Evolutionary conservation across 345 rosid genomes (phyloP).

Genomic region (Microcos paniculata): DNA sequence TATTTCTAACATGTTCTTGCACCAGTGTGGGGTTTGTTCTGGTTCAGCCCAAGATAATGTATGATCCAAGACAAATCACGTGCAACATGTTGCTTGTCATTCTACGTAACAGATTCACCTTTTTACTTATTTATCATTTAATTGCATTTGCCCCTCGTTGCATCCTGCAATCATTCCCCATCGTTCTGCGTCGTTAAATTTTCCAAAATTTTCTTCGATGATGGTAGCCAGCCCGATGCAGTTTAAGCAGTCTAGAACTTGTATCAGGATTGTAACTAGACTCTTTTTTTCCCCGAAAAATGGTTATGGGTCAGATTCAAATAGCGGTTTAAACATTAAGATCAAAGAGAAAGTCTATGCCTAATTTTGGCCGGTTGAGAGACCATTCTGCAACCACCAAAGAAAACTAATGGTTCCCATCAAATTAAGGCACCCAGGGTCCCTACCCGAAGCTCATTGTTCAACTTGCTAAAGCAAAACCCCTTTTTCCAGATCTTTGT

Average conservation of each 20-base stretch:
- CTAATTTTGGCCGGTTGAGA: not conserved
- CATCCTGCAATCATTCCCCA: too few species aligned
- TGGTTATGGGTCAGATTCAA: not conserved
- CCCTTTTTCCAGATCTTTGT: not conserved
- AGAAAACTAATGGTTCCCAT: not conserved
- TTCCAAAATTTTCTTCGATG: not conserved
- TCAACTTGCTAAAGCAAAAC: not conserved
- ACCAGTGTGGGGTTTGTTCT: not conserved
- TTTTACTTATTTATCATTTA: not conserved
- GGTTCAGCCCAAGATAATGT: not conserved
- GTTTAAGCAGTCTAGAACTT: not conserved
- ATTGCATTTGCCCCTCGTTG: too few species aligned
- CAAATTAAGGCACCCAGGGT: not conserved
- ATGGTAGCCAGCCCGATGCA: not conserved
- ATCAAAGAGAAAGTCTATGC: not conserved
- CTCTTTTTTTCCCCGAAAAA: not conserved
- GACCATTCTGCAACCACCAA: not conserved
- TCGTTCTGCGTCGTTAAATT: not conserved
- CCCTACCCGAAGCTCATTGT: not conserved
- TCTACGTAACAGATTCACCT: not conserved
- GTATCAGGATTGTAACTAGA: not conserved
- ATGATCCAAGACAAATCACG: not conserved
- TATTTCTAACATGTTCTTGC: not conserved
- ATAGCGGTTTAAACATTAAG: not conserved
- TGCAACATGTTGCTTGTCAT: not conserved